Percentiles rank a stretch among this genome's conserved stretches.
These are phyloP conservation scores for Yarrowia deformans DNA, from an alignment of 805 yeast species.

Conservation along the genomic window DNA sequence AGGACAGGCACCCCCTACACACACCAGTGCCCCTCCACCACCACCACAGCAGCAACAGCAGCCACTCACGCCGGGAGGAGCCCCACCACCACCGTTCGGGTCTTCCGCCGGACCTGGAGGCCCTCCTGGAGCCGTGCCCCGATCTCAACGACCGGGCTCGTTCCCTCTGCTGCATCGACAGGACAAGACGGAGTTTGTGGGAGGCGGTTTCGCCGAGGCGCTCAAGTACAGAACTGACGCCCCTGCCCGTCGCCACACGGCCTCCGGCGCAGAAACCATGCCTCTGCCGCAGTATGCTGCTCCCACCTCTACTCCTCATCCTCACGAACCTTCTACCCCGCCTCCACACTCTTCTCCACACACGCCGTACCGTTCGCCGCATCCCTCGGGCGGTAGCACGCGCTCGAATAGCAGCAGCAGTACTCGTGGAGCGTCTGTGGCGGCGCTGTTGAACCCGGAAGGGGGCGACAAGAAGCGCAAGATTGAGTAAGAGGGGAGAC, in stretches of 20 bases:
- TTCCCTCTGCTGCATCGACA: slow-evolving; percentile 42
- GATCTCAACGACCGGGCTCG: slow-evolving; percentile 47
- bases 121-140: slow-evolving; percentile 38
- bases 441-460: slow-evolving; percentile 33
- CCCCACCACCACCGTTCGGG: slow-evolving; percentile 26
- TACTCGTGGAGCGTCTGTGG: slow-evolving; percentile 35
- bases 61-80: slow-evolving; percentile 16
- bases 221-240: slow-evolving; percentile 34
- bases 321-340: slow-evolving; percentile 37
- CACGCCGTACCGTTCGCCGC: slow-evolving; percentile 39
- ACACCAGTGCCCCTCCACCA: slow-evolving; percentile 25
- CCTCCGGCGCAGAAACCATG: slow-evolving; percentile 36
- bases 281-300: slow-evolving; percentile 29
- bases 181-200: slow-evolving; percentile 38
- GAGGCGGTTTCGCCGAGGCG: slow-evolving; percentile 37
- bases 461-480: slow-evolving; percentile 37
- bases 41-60: slow-evolving; percentile 21
- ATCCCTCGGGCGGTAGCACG: slow-evolving; percentile 29
- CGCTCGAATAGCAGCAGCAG: slow-evolving; percentile 33
- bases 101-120: slow-evolving; percentile 16
- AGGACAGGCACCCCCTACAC: slow-evolving; percentile 22
- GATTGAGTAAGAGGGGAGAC: neutral
- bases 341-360: slow-evolving; percentile 38
- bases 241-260: slow-evolving; percentile 30
- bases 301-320: slow-evolving; percentile 32